Evolutionary conservation across 768 basidiomycete species (phyloP).

Genomic region (Agrocybe praecox): DNA sequence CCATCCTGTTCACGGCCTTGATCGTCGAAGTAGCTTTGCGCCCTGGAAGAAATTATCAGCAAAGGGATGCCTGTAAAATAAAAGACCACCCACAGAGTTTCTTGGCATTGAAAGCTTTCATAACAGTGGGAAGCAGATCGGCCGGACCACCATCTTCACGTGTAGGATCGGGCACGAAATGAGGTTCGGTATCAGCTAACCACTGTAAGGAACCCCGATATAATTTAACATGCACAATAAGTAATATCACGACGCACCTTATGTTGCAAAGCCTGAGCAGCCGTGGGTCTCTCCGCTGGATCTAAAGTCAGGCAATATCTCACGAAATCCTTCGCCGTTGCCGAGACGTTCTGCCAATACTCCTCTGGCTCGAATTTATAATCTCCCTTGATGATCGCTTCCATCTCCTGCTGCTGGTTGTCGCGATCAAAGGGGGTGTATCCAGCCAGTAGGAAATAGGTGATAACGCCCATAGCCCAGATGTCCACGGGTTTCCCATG

Average conservation of each 20-base stretch:
- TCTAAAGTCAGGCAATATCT: conserved; percentile 82
- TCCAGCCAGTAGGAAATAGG: conserved; percentile 89
- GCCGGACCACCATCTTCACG: conserved; percentile 60
- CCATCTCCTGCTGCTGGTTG: conserved; percentile 85
- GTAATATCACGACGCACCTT: too few relatives aligned
- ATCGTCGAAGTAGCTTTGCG: conserved; percentile 86
- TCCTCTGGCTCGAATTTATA: conserved; percentile 83
- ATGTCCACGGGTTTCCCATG: conserved; percentile 95
- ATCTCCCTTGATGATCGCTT: conserved; percentile 92
- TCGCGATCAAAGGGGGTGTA: conserved; percentile 99
- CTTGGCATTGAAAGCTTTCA: conserved; percentile 87
- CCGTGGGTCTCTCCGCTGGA: conserved; percentile 78
- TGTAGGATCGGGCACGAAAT: conserved; percentile 69
- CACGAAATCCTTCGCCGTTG: conserved; percentile 85
- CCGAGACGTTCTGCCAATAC: conserved; percentile 87
- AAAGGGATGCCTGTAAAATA: not conserved
- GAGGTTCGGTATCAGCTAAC: conserved; percentile 70
- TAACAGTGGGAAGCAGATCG: conserved; percentile 87
- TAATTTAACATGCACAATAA: too few relatives aligned
- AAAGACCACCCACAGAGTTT: conserved; percentile 65
- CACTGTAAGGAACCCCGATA: conserved; percentile 68
- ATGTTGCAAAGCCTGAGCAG: conserved; percentile 72
- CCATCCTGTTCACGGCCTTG: conserved; percentile 84
- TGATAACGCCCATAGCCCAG: conserved; percentile 99
- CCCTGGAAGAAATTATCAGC: conserved; percentile 50